phyloP scores from a whole-genome alignment of 2,329 filamentous ascomycete species.

The Ophiostoma montium region DNA sequence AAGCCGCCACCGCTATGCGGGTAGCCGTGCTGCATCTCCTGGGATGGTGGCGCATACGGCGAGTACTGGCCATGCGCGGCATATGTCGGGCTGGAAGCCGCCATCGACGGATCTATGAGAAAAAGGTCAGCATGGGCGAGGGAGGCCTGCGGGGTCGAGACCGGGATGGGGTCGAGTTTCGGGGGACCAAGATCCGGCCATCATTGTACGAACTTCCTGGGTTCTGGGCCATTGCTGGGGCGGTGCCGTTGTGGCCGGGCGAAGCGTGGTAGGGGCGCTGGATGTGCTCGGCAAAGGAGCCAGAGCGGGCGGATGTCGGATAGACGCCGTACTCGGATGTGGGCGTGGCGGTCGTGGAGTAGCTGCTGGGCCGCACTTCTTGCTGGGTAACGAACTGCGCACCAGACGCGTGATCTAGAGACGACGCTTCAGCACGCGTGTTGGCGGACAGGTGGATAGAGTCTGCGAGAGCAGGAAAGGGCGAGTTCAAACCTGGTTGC shows the following conservation, averaged over 20 bases:
- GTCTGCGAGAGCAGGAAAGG: constrained; percentile 46
- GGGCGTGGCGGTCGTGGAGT: constrained; percentile 67
- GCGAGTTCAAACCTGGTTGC: constrained; percentile 77
- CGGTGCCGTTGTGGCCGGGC: constrained; percentile 56
- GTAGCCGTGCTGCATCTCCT: constrained; percentile 76
- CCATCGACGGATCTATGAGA: constrained; percentile 99
- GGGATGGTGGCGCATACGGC: constrained; percentile 67
- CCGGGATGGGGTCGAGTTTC: too few relatives aligned
- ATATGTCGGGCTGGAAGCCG: constrained; percentile 77
- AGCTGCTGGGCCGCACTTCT: constrained; percentile 55
- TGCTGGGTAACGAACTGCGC: constrained; percentile 74
- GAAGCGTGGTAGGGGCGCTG: constrained; percentile 72
- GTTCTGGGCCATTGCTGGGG: constrained; percentile 89
- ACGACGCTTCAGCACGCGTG: constrained; percentile 70
- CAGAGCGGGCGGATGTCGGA: constrained; percentile 61
- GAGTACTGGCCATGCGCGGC: constrained; percentile 63
- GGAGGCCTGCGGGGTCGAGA: constrained; percentile 2
- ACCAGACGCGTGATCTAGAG: constrained; percentile 86
- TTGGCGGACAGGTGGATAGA: constrained; percentile 26
- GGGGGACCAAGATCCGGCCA: too few relatives aligned
- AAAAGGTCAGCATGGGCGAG: neutral
- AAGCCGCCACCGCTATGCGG: constrained; percentile 46
- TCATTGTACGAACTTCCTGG: constrained; percentile 88
- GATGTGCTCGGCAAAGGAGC: constrained; percentile 77
- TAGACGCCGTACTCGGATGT: constrained; percentile 80